A percentile compares a stretch with the other conserved stretches of the same genome.
phyloP scores from a whole-genome alignment of 2,329 filamentous ascomycete genomes.

The Coniochaeta sp. region DNA sequence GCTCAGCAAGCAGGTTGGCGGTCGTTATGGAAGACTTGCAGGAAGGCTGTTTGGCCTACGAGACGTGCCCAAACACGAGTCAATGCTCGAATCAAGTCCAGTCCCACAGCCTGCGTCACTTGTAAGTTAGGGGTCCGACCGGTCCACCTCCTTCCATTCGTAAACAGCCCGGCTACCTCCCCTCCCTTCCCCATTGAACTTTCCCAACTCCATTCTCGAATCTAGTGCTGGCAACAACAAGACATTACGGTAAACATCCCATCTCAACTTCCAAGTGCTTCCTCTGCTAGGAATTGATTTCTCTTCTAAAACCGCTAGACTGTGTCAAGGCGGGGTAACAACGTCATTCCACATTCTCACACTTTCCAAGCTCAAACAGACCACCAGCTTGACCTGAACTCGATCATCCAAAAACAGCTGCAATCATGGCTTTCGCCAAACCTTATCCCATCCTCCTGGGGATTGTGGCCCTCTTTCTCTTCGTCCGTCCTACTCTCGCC shows the following conservation, averaged over 20 bases:
- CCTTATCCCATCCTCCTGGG: conserved; percentile 45
- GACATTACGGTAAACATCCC: neutral
- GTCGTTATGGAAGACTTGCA: no score
- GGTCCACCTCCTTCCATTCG: neutral
- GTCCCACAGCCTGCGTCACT: neutral
- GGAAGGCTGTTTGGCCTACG: neutral
- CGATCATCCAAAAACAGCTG: conserved; percentile 1
- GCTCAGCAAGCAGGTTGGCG: neutral
- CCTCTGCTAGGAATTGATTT: neutral
- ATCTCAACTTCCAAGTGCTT: neutral
- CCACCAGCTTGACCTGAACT: neutral
- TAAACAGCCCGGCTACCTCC: neutral
- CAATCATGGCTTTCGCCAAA: conserved; percentile 41
- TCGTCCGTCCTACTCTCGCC: conserved; percentile 62
- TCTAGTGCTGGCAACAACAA: neutral
- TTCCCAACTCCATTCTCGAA: neutral
- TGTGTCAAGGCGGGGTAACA: neutral
- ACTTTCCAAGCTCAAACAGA: neutral
- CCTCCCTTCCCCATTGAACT: neutral
- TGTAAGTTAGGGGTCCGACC: neutral
- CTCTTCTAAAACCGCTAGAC: neutral
- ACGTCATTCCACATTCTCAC: neutral
- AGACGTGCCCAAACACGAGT: neutral
- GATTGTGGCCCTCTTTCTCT: conserved; percentile 55
- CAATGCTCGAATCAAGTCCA: neutral